Evolutionary conservation across 805 yeast species (phyloP), one percentile per base, ranked within the genome.

Genomic region (Lipomyces mesembrius): DNA sequence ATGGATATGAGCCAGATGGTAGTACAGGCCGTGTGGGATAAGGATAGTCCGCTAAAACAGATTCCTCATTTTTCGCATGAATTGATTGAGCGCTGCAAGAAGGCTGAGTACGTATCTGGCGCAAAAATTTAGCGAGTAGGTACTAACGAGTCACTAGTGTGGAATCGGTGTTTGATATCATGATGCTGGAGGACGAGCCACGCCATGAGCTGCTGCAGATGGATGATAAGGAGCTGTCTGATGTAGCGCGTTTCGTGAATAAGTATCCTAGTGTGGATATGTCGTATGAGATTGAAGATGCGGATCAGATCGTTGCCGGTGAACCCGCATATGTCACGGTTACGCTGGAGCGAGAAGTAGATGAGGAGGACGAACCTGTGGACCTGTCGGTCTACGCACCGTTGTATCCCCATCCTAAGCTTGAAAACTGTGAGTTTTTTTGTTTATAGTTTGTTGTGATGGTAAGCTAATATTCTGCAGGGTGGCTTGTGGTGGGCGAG

Each of bases 401-500:
- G n/a, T 77, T 74, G 55, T 91, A 81, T 74, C 93, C 96, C 3
- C 78, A 75, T 59, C 74, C 79, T 1, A 91, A 89, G 77, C 75
- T 80, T 7, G 95, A 90, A 74, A 83, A 82, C 66, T 86, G 76
- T 65, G 70, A 64, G 72, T 64, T 25, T 34, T 37, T 58, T 12
- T 27, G 34, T 58, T 35, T 20, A 52, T 58, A 11, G n/a, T 59
- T 20, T 46, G 35, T 22, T 20, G 20, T 57, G 20, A 39, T 9
- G 14, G 55, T 37, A 69, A 7, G 59, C 66, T 85, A 70, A 64
- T 59, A 29, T n/a, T 14, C 9, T 8, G 6, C 55, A 71, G 73
- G 98, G 98, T 93, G 98, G 97, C 75, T 94, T 25, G 88, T 94
- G 6, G 77, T 93, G 52, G 98, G 98, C 4, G 90, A 90, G 69